Percentiles rank a stretch among this genome's conserved stretches.
Conservation (phyloP, 257 asterid genomes). For the Fraxinus pennsylvanica region DNA sequence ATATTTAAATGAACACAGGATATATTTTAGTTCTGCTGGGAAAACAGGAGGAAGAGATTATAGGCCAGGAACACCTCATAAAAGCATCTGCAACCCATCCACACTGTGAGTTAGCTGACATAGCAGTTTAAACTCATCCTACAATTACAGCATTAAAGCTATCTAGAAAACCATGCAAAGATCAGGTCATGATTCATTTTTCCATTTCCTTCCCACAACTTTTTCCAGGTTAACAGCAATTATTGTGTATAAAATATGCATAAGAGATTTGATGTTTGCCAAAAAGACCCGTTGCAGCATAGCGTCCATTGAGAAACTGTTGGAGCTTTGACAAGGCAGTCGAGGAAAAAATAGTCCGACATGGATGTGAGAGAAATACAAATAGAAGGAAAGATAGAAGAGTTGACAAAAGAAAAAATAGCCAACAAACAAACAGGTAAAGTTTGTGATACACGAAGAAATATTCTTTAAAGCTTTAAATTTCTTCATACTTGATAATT, state of each 20-base stretch:
- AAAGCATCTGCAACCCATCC: conserved; percentile 7
- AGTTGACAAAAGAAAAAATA: background rate
- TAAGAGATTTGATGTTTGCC: background rate
- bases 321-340: background rate
- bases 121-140: conserved; percentile 1
- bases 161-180: background rate
- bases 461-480: background rate
- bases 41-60: conserved; percentile 12
- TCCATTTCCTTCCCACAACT: conserved; percentile 15
- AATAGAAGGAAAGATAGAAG: background rate
- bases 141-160: conserved; percentile 8
- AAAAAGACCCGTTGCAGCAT: background rate
- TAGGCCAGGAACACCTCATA: background rate
- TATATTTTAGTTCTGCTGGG: conserved; percentile 7
- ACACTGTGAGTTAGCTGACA: background rate
- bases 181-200: background rate
- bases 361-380: conserved; percentile 3
- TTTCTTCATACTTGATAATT: too few relatives aligned
- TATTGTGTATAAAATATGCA: background rate
- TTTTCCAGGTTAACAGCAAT: conserved; percentile 2
- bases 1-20: background rate
- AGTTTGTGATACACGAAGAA: background rate
- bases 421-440: background rate
- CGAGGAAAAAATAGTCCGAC: background rate
- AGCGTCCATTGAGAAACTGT: background rate